Evolutionary conservation across 225 moss, liverwort and hornwort genomes (phyloP), one percentile per base, ranked within the genome.

Genomic region (Bryum argenteum): DNA sequence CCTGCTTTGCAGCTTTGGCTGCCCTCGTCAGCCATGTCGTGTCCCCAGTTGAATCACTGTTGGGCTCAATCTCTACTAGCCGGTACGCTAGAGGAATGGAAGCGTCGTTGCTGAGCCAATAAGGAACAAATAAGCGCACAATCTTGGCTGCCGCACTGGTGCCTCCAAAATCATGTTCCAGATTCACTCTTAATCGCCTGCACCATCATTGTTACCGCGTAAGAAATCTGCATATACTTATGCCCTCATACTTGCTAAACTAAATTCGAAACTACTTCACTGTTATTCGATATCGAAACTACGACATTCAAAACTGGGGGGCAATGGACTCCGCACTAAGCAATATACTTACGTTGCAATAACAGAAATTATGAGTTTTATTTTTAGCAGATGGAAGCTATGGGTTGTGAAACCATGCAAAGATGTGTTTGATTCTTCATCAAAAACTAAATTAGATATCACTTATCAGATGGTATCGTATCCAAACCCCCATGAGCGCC

Each of bases 1-100:
- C 96, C 79, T 94, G 96, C 79, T 97, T 94, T 41, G 96, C 96
- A 78, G 96, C 96, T 76, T 97, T 97, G 48, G 96, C 84, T 74
- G 96, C 96, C 77, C 85, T 83, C 23, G 83, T 91, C 17, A 97
- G 83, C 96, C 91, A 93, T 56, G 91, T 89, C 44, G 80, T 81
- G 76, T 97, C 96, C 65, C 93, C 90, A 77, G 79, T 72, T 59
- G 88, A 78, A 69, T 61, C 89, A 69, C 82, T 90, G 52, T 75
- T 83, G 23, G 96, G 96, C 68, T 97, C 93, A 65, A 97, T 90
- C 78, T 97, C 96, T 79, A 94, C 96, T 12, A 97, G 76, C 56
- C 93, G 86, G 75, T 97, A 97, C 45, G 86, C 84, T 44, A 97
- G 71, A 24, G 93, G 91, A 42, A 97, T 73, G n/a, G 75, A 77